Conservation (phyloP, 2,329 filamentous ascomycete genomes). For the Monilinia vaccinii-corymbosi region DNA sequence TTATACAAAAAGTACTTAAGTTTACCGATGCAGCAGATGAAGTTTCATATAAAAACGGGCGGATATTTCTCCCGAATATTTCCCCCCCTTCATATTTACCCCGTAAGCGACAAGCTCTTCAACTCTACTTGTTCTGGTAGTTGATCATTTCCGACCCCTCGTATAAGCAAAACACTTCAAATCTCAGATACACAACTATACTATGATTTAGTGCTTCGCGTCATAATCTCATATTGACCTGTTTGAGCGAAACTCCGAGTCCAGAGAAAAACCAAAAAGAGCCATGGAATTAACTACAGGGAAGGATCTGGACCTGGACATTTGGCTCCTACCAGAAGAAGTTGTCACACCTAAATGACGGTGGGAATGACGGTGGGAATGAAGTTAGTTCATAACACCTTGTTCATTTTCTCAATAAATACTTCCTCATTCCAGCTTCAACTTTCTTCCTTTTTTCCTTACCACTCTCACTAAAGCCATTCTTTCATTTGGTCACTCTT, state of each 20-base stretch:
- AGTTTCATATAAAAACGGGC: slow-evolving; percentile 4
- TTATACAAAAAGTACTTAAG: neutral
- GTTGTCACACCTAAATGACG: neutral
- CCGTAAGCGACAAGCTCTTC: neutral
- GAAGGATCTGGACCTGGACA: neutral
- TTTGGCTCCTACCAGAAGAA: neutral
- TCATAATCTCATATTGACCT: neutral
- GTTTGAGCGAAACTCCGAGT: slow-evolving; percentile 2
- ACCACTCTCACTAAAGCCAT: slow-evolving; percentile 1
- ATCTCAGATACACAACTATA: slow-evolving; percentile 1
- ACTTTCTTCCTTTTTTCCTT: neutral
- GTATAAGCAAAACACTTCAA: neutral
- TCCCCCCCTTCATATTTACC: neutral
- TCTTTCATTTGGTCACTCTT: neutral
- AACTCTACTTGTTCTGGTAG: neutral
- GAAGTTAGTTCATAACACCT: neutral
- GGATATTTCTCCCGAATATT: neutral
- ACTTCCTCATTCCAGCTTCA: neutral
- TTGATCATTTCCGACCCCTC: neutral
- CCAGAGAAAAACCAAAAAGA: neutral
- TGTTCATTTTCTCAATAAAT: neutral
- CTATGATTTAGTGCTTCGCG: neutral
- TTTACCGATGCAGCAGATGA: neutral
- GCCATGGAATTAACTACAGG: slow-evolving; percentile 1
- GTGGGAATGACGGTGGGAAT: neutral